These are phyloP conservation scores for Geotrichum phurueaensis DNA, from an alignment of 1,139 yeast species.

Conservation along the genomic window DNA sequence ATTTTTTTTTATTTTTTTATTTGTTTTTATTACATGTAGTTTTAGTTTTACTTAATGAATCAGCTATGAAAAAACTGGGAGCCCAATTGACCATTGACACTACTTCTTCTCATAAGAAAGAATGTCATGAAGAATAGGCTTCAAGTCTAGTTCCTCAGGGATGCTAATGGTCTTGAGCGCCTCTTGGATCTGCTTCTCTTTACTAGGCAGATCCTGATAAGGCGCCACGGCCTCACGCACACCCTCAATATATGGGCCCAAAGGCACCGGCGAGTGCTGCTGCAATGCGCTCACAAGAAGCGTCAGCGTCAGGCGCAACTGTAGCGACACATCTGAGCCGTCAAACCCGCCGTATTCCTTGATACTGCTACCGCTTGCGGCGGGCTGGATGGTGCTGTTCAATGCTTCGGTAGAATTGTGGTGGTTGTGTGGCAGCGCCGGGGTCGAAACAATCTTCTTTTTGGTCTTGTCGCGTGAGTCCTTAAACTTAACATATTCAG, in stretches of 20 bases:
- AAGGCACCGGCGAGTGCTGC: constrained; percentile 21
- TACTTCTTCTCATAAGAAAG: constrained; percentile 8
- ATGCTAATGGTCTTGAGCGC: constrained; percentile 26
- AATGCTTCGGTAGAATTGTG: background rate
- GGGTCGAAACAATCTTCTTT: background rate
- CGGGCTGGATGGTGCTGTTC: background rate
- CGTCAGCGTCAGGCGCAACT: constrained; percentile 25
- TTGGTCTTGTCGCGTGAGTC: background rate
- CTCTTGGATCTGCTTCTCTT: constrained; percentile 19
- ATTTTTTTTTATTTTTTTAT: background rate
- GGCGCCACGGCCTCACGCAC: constrained; percentile 23
- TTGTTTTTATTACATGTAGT: background rate
- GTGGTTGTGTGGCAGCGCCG: background rate
- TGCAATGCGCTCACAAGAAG: constrained; percentile 26
- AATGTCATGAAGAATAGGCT: constrained; percentile 26
- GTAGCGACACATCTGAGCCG: constrained; percentile 16
- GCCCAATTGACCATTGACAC: background rate
- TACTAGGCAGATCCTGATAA: constrained; percentile 1
- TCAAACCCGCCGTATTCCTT: constrained; percentile 9
- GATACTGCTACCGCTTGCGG: background rate
- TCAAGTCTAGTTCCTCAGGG: constrained; percentile 28
- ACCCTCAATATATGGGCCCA: constrained; percentile 24
- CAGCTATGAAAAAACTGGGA: background rate
- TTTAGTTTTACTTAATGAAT: background rate
- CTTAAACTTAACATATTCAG: constrained; percentile 1